phyloP scores from a whole-genome alignment of 2,329 filamentous ascomycete species.

The Cercospora nicotianae region DNA sequence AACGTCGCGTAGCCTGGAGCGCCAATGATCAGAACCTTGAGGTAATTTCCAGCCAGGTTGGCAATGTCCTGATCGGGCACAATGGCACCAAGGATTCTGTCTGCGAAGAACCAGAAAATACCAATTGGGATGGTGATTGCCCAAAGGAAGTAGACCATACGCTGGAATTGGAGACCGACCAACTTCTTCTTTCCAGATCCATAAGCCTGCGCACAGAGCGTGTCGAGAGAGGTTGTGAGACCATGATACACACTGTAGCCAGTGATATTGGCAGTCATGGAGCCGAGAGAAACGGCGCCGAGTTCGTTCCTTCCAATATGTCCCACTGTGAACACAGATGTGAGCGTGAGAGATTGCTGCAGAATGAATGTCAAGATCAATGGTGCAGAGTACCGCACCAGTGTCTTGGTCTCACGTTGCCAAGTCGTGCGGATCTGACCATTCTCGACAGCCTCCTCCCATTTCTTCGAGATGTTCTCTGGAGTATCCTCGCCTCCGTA shows the following conservation, averaged over 20 bases:
- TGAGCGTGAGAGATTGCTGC: constrained; percentile 51
- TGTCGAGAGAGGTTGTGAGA: constrained; percentile 87
- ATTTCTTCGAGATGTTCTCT: constrained; percentile 68
- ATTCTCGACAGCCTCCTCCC: constrained; percentile 79
- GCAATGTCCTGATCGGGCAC: constrained; percentile 73
- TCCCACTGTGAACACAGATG: constrained; percentile 52
- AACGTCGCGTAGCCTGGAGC: constrained; percentile 75
- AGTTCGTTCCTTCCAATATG: constrained; percentile 52
- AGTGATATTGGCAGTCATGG: constrained; percentile 53
- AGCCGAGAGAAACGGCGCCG: constrained; percentile 50
- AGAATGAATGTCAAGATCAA: constrained; percentile 51
- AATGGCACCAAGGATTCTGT: constrained; percentile 61
- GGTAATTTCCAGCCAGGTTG: constrained; percentile 68
- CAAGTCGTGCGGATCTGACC: constrained; percentile 86
- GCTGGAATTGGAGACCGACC: constrained; percentile 78
- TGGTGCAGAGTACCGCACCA: constrained; percentile 52
- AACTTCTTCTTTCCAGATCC: constrained; percentile 87
- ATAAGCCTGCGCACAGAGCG: constrained; percentile 89
- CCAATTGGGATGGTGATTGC: constrained; percentile 70
- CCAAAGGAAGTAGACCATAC: constrained; percentile 78
- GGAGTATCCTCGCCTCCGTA: constrained; percentile 52
- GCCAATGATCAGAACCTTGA: constrained; percentile 68
- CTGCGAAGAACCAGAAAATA: constrained; percentile 68
- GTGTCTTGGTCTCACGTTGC: constrained; percentile 82
- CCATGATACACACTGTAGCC: constrained; percentile 55